phyloP scores from a whole-genome alignment of 2,329 filamentous ascomycete species.

The Aspergillus sp. region DNA sequence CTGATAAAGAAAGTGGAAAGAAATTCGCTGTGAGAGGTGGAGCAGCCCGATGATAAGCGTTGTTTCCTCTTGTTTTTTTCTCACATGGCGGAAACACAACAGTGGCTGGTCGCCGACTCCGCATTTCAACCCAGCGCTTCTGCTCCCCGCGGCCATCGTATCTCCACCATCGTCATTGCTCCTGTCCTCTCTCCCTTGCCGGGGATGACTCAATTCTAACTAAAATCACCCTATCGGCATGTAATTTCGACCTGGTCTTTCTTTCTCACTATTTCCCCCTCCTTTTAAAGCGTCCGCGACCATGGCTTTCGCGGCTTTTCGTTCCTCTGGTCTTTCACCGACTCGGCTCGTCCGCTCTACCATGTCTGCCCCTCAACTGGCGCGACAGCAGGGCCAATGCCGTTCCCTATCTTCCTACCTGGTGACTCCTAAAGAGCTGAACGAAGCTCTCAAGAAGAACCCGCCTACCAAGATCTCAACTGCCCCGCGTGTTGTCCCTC shows the following conservation, averaged over 20 bases:
- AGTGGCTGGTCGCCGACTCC: too few relatives aligned
- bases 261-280: constrained; percentile 3
- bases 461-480: constrained; percentile 73
- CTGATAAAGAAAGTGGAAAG: too few relatives aligned
- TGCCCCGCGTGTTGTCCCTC: constrained; percentile 75
- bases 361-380: constrained; percentile 17
- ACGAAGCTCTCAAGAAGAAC: constrained; percentile 77
- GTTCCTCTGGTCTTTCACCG: constrained; percentile 20
- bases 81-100: too few relatives aligned
- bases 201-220: constrained; percentile 1
- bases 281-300: constrained; percentile 3
- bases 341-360: constrained; percentile 19
- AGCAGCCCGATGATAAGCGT: too few relatives aligned
- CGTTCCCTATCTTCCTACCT: constrained; percentile 73
- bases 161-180: too few relatives aligned
- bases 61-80: too few relatives aligned
- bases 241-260: constrained; percentile 1
- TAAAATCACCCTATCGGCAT: background rate
- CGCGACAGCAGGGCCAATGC: constrained; percentile 31
- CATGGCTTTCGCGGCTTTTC: constrained; percentile 34
- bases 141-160: too few relatives aligned
- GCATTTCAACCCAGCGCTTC: too few relatives aligned
- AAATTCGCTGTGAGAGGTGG: too few relatives aligned
- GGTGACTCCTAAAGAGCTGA: constrained; percentile 76
- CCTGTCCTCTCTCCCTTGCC: background rate